Conservation (phyloP, 768 basidiomycete genomes). For the Trichaptum fuscoviolaceum region DNA sequence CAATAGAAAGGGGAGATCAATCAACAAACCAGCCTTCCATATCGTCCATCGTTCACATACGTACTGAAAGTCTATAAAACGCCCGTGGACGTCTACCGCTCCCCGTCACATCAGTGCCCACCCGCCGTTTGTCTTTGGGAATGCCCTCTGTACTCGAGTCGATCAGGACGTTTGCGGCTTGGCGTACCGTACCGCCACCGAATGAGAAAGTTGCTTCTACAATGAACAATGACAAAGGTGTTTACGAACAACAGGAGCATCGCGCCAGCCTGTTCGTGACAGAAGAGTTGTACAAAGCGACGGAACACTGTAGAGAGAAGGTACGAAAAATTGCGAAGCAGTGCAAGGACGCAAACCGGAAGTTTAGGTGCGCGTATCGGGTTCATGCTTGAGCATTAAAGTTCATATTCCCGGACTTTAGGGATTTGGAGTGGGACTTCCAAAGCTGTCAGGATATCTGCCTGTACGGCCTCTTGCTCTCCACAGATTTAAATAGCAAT, state of each 20-base stretch:
- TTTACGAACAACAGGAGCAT: slow-evolving; percentile 19
- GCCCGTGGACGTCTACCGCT: too few relatives aligned
- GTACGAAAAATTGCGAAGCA: slow-evolving; percentile 42
- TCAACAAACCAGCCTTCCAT: too few relatives aligned
- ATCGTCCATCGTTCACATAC: too few relatives aligned
- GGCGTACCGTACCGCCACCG: background rate
- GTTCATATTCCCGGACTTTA: slow-evolving; percentile 12
- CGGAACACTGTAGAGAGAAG: slow-evolving; percentile 38
- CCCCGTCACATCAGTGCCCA: too few relatives aligned
- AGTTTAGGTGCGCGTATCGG: slow-evolving; percentile 38
- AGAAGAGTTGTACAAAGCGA: slow-evolving; percentile 40
- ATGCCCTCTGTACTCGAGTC: background rate
- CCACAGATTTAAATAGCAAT: background rate
- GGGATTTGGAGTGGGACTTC: slow-evolving; percentile 53
- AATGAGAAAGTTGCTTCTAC: background rate
- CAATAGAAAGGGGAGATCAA: too few relatives aligned
- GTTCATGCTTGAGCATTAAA: background rate
- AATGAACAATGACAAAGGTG: background rate
- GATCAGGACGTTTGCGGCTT: background rate
- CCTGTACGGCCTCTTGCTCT: slow-evolving; percentile 28
- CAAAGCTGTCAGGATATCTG: slow-evolving; percentile 36
- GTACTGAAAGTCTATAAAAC: too few relatives aligned
- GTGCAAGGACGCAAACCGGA: slow-evolving; percentile 42
- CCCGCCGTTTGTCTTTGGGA: background rate
- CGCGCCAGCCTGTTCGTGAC: slow-evolving; percentile 39